Evolutionary conservation across 805 yeast genomes (phyloP).

Genomic region (Kockiozyma suomiensis): DNA sequence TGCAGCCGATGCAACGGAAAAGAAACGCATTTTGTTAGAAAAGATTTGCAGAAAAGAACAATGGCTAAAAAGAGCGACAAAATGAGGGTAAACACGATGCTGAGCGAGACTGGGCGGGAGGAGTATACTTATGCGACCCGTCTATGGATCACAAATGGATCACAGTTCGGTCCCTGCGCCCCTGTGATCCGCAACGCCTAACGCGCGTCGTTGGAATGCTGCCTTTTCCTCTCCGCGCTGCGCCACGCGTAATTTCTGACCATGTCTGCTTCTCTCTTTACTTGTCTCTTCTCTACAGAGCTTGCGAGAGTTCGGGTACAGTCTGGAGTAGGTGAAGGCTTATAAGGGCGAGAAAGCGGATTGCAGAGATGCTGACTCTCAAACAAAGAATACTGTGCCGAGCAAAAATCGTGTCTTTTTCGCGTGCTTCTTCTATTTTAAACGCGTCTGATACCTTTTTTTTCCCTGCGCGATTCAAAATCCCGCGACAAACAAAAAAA

Average conservation of each 20-base stretch:
- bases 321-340: no score
- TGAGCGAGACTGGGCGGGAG: background rate
- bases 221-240: constrained; percentile 1
- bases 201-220: constrained; percentile 12
- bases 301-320: no score
- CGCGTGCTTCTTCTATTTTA: no score
- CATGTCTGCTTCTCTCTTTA: background rate
- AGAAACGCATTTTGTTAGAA: constrained; percentile 12
- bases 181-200: background rate
- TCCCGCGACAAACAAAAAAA: no score
- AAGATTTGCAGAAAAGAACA: background rate
- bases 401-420: no score
- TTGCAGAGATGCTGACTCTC: no score
- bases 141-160: background rate
- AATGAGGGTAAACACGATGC: background rate
- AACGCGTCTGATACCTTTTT: no score
- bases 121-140: background rate
- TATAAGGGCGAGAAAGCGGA: no score
- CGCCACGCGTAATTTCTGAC: background rate
- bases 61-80: background rate
- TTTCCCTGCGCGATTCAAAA: no score
- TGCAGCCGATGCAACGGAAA: constrained; percentile 11
- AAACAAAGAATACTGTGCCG: no score
- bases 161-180: background rate
- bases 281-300: no score